phyloP scores from a whole-genome alignment of 305 asterid genomes.

The Rubia tinctorum region DNA sequence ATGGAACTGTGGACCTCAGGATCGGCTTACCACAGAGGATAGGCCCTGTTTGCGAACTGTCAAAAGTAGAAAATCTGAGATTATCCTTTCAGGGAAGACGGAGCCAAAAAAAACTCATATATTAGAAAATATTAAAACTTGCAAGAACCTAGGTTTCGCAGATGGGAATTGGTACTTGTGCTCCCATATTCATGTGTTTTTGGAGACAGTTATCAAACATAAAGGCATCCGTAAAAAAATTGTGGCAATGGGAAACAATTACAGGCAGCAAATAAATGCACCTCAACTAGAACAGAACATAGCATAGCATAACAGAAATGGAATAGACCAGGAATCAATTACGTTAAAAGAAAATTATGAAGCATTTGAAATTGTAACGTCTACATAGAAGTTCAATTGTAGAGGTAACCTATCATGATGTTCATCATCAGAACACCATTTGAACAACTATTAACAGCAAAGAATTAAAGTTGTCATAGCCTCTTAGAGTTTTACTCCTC shows the following conservation, averaged over 20 bases:
- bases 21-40: slow-evolving; percentile 76
- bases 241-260: not conserved
- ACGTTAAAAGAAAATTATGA: not conserved
- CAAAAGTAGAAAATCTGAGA: slow-evolving; percentile 8
- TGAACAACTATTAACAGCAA: not conserved
- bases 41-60: slow-evolving; percentile 81
- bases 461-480: not conserved
- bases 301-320: not conserved
- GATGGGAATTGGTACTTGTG: not conserved
- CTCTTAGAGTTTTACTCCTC: not conserved
- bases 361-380: not conserved
- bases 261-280: not conserved
- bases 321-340: not conserved
- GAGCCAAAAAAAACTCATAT: not conserved
- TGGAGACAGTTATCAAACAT: not conserved
- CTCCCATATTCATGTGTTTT: not conserved
- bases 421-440: not conserved
- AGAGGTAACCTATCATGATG: not conserved
- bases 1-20: slow-evolving; percentile 66
- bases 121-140: not conserved
- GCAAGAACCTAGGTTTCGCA: not conserved
- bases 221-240: not conserved
- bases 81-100: slow-evolving; percentile 9
- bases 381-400: not conserved
- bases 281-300: not conserved